These are phyloP conservation scores for Sporothrix brunneoviolacea DNA, from an alignment of 2,329 filamentous ascomycete genomes.

Conservation along the genomic window DNA sequence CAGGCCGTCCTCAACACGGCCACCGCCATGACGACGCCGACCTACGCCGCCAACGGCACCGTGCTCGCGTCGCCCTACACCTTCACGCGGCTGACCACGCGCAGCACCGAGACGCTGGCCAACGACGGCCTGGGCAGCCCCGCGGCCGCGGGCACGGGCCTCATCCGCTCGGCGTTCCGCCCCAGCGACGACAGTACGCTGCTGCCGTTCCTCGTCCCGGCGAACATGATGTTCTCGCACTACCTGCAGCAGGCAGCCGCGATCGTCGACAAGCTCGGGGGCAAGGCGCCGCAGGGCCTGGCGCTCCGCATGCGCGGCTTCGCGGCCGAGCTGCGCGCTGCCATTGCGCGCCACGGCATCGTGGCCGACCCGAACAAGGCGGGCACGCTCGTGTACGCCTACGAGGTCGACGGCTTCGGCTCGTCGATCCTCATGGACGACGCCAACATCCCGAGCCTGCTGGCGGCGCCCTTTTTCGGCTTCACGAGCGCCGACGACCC, in stretches of 20 bases:
- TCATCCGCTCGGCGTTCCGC: constrained; percentile 81
- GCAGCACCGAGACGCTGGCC: constrained; percentile 72
- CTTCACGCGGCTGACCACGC: constrained; percentile 66
- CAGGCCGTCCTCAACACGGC: constrained; percentile 63
- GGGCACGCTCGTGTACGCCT: constrained; percentile 55
- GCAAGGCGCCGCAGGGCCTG: constrained; percentile 36
- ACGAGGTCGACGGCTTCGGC: constrained; percentile 66
- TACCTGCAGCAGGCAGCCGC: constrained; percentile 48
- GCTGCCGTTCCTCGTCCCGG: constrained; percentile 80
- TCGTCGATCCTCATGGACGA: constrained; percentile 57
- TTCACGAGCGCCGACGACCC: constrained; percentile 51
- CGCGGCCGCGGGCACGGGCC: constrained; percentile 67
- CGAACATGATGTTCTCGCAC: constrained; percentile 75
- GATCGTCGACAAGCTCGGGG: constrained; percentile 38
- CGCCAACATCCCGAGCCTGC: constrained; percentile 57
- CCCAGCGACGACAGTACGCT: constrained; percentile 85
- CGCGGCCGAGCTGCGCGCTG: constrained; percentile 39
- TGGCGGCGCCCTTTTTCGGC: constrained; percentile 55
- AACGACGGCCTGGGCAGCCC: constrained; percentile 76
- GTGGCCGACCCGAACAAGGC: constrained; percentile 35
- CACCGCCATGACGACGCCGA: constrained; percentile 63
- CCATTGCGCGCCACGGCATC: constrained; percentile 36
- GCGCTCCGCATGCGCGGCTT: constrained; percentile 48
- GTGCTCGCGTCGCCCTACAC: constrained; percentile 60
- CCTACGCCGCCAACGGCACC: constrained; percentile 56